Evolutionary conservation across 305 asterid species (phyloP).

Genomic region (Coffea humblotiana): DNA sequence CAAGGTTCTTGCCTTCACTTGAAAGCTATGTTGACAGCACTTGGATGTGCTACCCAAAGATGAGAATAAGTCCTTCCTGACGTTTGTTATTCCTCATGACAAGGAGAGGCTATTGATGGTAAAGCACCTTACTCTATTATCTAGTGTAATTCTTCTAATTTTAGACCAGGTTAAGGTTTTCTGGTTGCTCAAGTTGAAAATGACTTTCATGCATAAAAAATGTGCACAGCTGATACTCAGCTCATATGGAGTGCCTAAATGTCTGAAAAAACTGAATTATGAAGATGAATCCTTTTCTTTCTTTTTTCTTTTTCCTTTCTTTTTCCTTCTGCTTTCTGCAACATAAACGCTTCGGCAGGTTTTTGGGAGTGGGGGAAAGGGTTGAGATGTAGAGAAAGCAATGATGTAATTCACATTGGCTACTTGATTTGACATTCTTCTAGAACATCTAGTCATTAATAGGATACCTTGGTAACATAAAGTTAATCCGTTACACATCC

Average conservation of each 20-base stretch:
- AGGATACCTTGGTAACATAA: not conserved
- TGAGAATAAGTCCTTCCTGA: slow-evolving; percentile 69
- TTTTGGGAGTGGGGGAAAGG: not conserved
- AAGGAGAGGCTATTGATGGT: slow-evolving; percentile 84
- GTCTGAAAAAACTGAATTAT: not conserved
- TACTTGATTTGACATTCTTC: not conserved
- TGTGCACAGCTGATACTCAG: not conserved
- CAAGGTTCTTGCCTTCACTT: not conserved
- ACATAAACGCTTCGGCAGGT: not conserved
- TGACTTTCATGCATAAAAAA: not conserved
- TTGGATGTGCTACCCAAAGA: slow-evolving; percentile 72
- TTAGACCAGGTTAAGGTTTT: not conserved
- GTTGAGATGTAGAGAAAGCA: no score
- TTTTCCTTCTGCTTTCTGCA: not conserved
- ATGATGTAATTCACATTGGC: not conserved
- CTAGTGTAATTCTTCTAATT: not conserved
- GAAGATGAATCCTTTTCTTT: not conserved
- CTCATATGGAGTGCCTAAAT: not conserved
- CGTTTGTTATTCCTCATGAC: slow-evolving; percentile 82
- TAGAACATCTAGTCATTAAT: not conserved
- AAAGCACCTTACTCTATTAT: slow-evolving; percentile 11
- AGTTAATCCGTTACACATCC: not conserved
- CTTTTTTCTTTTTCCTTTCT: no score
- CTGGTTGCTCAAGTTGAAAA: not conserved
- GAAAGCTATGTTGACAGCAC: slow-evolving; percentile 41